phyloP scores from a whole-genome alignment of 2,329 filamentous ascomycete species.

The Trichoderma simmonsii region DNA sequence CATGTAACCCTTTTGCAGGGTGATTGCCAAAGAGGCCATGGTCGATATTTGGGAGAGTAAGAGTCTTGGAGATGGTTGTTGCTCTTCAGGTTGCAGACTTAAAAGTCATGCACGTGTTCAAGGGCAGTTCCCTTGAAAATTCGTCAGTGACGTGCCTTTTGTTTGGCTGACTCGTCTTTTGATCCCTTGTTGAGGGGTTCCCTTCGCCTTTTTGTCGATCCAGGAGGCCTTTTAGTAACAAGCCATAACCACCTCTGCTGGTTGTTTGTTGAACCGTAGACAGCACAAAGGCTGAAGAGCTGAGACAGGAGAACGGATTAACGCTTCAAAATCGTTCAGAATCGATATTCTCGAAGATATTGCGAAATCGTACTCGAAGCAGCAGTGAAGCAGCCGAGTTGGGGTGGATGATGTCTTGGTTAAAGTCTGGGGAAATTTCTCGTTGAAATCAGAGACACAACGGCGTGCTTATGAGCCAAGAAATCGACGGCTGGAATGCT shows the following conservation, averaged over 20 bases:
- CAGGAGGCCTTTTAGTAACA: neutral
- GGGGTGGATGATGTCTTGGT: conserved; percentile 9
- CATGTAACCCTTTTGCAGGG: conserved; percentile 23
- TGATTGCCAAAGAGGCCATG: conserved; percentile 25
- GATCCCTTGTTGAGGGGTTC: neutral
- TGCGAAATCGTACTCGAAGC: neutral
- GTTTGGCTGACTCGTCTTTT: neutral
- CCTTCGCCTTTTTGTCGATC: neutral
- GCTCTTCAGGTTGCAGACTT: neutral
- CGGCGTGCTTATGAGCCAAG: neutral
- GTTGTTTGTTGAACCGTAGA: neutral
- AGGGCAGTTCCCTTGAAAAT: neutral
- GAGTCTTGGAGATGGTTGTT: neutral
- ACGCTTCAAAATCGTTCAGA: neutral
- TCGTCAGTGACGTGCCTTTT: neutral
- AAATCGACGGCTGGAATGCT: conserved; percentile 14
- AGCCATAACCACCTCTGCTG: conserved; percentile 7
- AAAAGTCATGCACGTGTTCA: neutral
- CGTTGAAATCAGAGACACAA: conserved; percentile 6
- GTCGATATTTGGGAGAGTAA: neutral
- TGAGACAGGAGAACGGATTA: neutral
- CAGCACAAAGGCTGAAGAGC: neutral
- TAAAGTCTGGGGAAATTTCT: neutral
- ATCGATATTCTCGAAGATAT: neutral
- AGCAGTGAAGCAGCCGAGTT: neutral